phyloP scores from a whole-genome alignment of 179 eudicot species.

The Silene vulgaris region DNA sequence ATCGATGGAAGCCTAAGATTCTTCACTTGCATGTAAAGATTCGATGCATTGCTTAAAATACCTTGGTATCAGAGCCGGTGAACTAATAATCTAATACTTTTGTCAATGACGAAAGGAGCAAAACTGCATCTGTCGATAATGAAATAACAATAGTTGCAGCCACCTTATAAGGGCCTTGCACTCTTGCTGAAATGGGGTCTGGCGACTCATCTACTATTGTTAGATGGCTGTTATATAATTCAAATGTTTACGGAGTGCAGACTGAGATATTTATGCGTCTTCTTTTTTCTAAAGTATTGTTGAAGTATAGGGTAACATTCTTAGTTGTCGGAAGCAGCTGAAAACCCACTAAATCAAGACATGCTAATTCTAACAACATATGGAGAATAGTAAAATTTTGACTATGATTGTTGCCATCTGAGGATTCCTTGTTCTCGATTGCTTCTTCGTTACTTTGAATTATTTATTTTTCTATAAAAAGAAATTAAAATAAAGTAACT shows the following conservation, averaged over 20 bases:
- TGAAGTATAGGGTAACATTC: too few relatives aligned
- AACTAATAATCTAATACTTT: background rate
- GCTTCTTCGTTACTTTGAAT: too few relatives aligned
- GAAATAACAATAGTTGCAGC: too few relatives aligned
- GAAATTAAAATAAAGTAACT: too few relatives aligned
- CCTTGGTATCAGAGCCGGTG: background rate
- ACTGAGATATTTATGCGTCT: background rate
- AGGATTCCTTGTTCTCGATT: too few relatives aligned
- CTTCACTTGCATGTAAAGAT: background rate
- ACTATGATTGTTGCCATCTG: background rate
- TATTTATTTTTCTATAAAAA: too few relatives aligned
- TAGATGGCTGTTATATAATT: background rate
- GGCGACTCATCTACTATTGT: background rate
- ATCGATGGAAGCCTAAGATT: conserved; percentile 3
- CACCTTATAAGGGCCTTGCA: too few relatives aligned
- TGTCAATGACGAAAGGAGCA: background rate
- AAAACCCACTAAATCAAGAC: background rate
- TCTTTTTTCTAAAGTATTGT: too few relatives aligned
- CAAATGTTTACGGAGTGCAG: background rate
- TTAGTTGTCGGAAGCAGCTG: background rate
- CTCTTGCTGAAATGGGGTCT: too few relatives aligned
- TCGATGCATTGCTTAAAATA: background rate
- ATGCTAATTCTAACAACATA: background rate
- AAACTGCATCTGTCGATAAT: too few relatives aligned
- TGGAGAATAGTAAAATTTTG: background rate